Evolutionary conservation across 2,329 filamentous ascomycete genomes (phyloP).

Genomic region (Alternaria panax): DNA sequence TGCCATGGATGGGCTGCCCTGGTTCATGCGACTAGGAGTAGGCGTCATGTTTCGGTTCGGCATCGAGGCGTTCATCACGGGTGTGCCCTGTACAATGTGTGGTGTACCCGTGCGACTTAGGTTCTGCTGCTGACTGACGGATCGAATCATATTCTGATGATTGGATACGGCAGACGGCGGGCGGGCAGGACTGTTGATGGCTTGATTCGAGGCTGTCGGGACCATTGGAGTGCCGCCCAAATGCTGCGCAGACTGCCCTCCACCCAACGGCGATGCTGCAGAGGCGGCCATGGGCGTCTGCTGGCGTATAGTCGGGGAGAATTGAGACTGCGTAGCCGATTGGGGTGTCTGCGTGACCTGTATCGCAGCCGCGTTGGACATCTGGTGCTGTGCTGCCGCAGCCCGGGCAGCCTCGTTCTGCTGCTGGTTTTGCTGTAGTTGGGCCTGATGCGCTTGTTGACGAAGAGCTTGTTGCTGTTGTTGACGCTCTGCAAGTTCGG

Average conservation of each 20-base stretch:
- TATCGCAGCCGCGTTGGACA: slow-evolving; percentile 31
- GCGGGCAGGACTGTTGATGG: slow-evolving; percentile 48
- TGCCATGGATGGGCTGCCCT: slow-evolving; percentile 44
- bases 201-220: slow-evolving; percentile 47
- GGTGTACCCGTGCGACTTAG: slow-evolving; percentile 50
- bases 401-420: slow-evolving; percentile 46
- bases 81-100: slow-evolving; percentile 49
- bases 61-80: slow-evolving; percentile 48
- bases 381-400: slow-evolving; percentile 39
- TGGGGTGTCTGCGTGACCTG: slow-evolving; percentile 56
- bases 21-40: slow-evolving; percentile 48
- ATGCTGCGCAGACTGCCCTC: slow-evolving; percentile 42
- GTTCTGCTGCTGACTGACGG: slow-evolving; percentile 50
- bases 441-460: slow-evolving; percentile 52
- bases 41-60: slow-evolving; percentile 51
- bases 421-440: slow-evolving; percentile 29
- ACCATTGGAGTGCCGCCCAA: slow-evolving; percentile 57
- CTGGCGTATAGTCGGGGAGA: slow-evolving; percentile 65
- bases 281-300: slow-evolving; percentile 54
- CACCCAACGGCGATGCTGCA: slow-evolving; percentile 53
- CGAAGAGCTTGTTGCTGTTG: slow-evolving; percentile 59
- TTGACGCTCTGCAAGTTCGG: slow-evolving; percentile 53
- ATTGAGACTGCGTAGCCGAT: slow-evolving; percentile 64
- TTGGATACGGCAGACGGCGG: slow-evolving; percentile 50
- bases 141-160: slow-evolving; percentile 50